phyloP scores from a whole-genome alignment of 1,139 yeast genomes.

The Scheffersomyces titani region DNA sequence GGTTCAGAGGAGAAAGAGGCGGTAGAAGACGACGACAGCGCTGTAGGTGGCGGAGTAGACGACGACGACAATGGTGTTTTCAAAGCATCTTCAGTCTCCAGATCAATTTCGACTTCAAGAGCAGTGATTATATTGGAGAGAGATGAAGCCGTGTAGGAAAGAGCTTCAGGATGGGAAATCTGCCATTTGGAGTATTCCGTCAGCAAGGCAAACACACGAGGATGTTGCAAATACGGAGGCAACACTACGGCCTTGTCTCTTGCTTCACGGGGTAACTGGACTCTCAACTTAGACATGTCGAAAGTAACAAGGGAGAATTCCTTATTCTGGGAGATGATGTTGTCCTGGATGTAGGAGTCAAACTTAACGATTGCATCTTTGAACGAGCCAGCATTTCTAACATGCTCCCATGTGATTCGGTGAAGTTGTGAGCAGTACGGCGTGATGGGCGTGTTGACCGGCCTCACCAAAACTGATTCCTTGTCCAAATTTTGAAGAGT shows the following conservation, averaged over 20 bases:
- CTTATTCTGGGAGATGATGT: conserved; percentile 40
- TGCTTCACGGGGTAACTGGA: conserved; percentile 79
- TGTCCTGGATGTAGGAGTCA: conserved; percentile 50
- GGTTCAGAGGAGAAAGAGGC: conserved; percentile 6
- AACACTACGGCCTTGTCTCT: conserved; percentile 70
- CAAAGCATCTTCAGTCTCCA: conserved; percentile 10
- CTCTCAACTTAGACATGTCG: conserved; percentile 70
- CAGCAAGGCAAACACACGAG: conserved; percentile 74
- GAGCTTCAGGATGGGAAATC: conserved; percentile 57
- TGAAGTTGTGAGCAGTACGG: conserved; percentile 57
- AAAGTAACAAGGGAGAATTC: conserved; percentile 70
- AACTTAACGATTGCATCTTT: conserved; percentile 60
- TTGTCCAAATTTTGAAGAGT: conserved; percentile 35
- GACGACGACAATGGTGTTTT: conserved; percentile 8
- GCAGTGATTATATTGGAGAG: conserved; percentile 58
- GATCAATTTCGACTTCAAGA: conserved; percentile 51
- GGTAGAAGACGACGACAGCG: conserved; percentile 5
- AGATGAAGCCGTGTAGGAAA: conserved; percentile 51
- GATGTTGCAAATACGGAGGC: conserved; percentile 75
- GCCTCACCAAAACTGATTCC: conserved; percentile 56
- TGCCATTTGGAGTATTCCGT: conserved; percentile 77
- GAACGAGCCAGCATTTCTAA: conserved; percentile 54
- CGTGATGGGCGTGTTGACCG: conserved; percentile 68
- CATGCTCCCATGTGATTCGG: conserved; percentile 63
- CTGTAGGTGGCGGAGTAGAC: conserved; percentile 8